Evolutionary conservation across 2,329 filamentous ascomycete species (phyloP).

Genomic region (Teratosphaeriaceae sp.): DNA sequence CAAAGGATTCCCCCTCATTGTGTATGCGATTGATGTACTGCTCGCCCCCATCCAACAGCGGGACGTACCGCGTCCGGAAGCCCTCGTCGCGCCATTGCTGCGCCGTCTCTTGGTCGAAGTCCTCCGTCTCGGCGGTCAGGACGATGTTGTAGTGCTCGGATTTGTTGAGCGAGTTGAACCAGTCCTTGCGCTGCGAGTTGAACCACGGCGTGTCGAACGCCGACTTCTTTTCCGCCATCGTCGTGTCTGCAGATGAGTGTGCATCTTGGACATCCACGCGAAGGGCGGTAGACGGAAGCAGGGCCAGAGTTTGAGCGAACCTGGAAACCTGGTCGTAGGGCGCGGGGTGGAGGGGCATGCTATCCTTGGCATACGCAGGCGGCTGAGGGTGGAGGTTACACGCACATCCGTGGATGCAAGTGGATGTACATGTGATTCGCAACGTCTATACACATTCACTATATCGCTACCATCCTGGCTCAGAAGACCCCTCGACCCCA

Average conservation of each 20-base stretch:
- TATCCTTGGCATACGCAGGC: too few species aligned
- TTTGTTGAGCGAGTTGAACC: slow-evolving; percentile 32
- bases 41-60: slow-evolving; percentile 44
- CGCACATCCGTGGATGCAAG: too few species aligned
- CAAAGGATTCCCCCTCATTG: slow-evolving; percentile 48
- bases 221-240: slow-evolving; percentile 12
- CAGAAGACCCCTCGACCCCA: too few species aligned
- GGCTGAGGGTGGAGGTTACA: too few species aligned
- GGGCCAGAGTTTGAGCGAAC: neutral
- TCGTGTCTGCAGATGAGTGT: neutral
- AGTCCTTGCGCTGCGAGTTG: slow-evolving; percentile 15
- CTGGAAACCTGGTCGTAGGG: neutral
- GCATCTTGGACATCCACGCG: neutral
- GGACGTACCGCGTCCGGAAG: slow-evolving; percentile 52
- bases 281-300: neutral
- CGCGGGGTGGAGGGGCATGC: neutral
- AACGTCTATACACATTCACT: too few species aligned
- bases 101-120: slow-evolving; percentile 50
- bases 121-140: slow-evolving; percentile 46
- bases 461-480: too few species aligned
- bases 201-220: slow-evolving; percentile 28
- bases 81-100: slow-evolving; percentile 55
- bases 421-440: too few species aligned
- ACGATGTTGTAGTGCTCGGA: slow-evolving; percentile 41
- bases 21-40: slow-evolving; percentile 43